Conservation (phyloP, 768 basidiomycete genomes). For the Calocera viscosa region DNA sequence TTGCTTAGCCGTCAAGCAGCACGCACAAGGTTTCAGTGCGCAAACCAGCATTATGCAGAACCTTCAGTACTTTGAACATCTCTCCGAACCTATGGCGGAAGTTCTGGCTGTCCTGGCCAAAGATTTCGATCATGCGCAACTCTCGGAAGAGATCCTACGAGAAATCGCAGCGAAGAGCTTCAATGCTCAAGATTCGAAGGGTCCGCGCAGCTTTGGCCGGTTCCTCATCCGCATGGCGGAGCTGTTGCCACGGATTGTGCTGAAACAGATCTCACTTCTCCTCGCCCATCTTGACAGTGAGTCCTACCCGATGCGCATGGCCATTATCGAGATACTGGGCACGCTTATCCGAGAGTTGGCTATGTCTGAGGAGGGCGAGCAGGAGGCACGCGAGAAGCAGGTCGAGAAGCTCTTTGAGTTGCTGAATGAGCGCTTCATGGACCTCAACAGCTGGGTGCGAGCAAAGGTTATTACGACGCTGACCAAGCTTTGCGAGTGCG, state of each 20-base stretch:
- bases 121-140: constrained; percentile 77
- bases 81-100: constrained; percentile 89
- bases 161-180: constrained; percentile 74
- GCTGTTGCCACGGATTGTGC: constrained; percentile 59
- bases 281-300: constrained; percentile 84
- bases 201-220: constrained; percentile 67
- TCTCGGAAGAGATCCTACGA: constrained; percentile 78
- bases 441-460: constrained; percentile 81
- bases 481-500: constrained; percentile 58
- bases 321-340: constrained; percentile 82
- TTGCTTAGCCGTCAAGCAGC: constrained; percentile 83
- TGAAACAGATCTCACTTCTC: constrained; percentile 82
- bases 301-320: constrained; percentile 95
- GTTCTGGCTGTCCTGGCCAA: constrained; percentile 63
- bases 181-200: constrained; percentile 71
- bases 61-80: constrained; percentile 87
- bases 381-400: constrained; percentile 50
- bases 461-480: constrained; percentile 73
- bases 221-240: constrained; percentile 78
- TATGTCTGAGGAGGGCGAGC: constrained; percentile 29
- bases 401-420: constrained; percentile 70
- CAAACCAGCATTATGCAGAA: constrained; percentile 86
- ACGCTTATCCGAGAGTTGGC: constrained; percentile 73
- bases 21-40: constrained; percentile 68
- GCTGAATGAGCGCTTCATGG: constrained; percentile 76